phyloP scores from a whole-genome alignment of 2,329 filamentous ascomycete species.

The Emmonsiellopsis sp. region DNA sequence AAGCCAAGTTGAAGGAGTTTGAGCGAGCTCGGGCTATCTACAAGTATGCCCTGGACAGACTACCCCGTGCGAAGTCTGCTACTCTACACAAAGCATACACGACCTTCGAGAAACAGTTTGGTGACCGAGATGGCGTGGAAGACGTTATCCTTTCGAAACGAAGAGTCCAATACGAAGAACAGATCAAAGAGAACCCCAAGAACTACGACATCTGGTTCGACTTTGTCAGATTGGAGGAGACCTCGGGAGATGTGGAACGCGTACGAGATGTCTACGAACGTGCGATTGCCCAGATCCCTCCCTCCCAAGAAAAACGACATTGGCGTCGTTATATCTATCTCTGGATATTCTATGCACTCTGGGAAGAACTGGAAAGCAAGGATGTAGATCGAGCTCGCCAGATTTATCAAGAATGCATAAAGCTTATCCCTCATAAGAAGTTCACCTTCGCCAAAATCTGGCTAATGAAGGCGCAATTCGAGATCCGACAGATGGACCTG shows the following conservation, averaged over 20 bases:
- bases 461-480: constrained; percentile 88
- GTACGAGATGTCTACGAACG: constrained; percentile 91
- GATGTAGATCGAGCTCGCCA: constrained; percentile 72
- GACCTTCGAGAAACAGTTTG: constrained; percentile 96
- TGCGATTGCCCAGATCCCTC: constrained; percentile 89
- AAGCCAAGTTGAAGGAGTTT: constrained; percentile 89
- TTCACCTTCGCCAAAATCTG: constrained; percentile 98
- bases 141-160: constrained; percentile 94
- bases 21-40: constrained; percentile 91
- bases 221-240: constrained; percentile 83
- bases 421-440: constrained; percentile 84
- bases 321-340: constrained; percentile 97
- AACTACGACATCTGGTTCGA: constrained; percentile 99
- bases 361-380: constrained; percentile 80
- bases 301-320: constrained; percentile 91
- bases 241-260: constrained; percentile 68
- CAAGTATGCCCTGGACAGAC: constrained; percentile 87
- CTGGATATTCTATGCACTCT: constrained; percentile 95
- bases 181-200: constrained; percentile 85
- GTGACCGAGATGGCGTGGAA: constrained; percentile 85
- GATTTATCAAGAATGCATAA: constrained; percentile 82
- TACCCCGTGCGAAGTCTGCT: constrained; percentile 79
- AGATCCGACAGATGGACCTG: constrained; percentile 78
- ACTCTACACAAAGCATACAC: constrained; percentile 88
- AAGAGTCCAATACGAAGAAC: constrained; percentile 86